Percentiles rank a stretch among this genome's conserved stretches.
Conservation (phyloP, 192 early-diverging fungal genomes). For the Gigaspora rosea region DNA sequence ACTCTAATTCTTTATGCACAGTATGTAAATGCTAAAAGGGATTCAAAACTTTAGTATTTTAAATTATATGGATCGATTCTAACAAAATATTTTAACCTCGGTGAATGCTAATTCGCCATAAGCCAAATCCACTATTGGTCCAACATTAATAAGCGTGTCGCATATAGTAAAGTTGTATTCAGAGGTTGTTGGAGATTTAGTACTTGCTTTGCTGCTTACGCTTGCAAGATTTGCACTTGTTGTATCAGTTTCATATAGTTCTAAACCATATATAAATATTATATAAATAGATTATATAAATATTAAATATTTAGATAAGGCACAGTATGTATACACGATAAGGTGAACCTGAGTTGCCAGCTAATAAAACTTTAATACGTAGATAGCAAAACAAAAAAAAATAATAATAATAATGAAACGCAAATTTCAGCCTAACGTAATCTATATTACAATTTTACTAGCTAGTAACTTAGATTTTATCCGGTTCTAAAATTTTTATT, state of each 20-base stretch:
- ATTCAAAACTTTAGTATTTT: background rate
- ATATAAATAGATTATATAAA: no score
- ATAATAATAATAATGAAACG: no score
- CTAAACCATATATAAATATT: no score
- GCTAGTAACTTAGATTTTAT: no score
- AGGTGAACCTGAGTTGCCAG: no score
- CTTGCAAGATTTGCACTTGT: background rate
- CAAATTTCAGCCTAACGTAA: no score
- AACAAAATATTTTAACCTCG: slow-evolving; percentile 33
- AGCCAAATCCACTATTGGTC: slow-evolving; percentile 75
- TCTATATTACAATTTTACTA: no score
- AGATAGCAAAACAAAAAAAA: no score
- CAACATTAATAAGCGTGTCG: slow-evolving; percentile 77
- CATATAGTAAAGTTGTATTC: slow-evolving; percentile 67
- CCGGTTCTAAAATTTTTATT: background rate
- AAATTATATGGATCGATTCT: background rate
- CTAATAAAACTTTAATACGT: no score
- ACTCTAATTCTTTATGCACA: slow-evolving; percentile 41
- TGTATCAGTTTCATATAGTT: no score
- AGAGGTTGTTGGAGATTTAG: slow-evolving; percentile 35
- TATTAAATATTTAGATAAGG: no score
- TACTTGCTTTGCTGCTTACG: slow-evolving; percentile 12
- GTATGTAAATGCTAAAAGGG: slow-evolving; percentile 18
- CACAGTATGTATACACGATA: no score
- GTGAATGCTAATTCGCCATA: slow-evolving; percentile 62